These are phyloP conservation scores for Pleurotus salmoneostramineus DNA, from an alignment of 768 basidiomycete genomes.

Conservation along the genomic window DNA sequence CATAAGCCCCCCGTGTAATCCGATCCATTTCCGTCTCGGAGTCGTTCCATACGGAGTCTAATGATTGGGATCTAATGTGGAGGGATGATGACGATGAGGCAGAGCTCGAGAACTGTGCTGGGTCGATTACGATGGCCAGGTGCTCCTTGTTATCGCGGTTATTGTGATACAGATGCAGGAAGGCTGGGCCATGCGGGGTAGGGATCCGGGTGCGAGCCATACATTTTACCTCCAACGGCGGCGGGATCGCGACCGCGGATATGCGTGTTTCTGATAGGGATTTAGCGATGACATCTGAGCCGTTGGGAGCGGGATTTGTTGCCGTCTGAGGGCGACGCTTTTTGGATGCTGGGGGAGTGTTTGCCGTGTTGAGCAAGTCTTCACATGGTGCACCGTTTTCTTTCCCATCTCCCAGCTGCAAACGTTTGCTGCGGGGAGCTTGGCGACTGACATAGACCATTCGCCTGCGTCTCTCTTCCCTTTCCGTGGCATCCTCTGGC, in stretches of 20 bases:
- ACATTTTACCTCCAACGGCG: conserved; percentile 73
- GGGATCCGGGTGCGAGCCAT: conserved; percentile 98
- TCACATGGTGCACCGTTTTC: conserved; percentile 45
- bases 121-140: conserved; percentile 90
- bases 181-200: conserved; percentile 89
- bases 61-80: conserved; percentile 72
- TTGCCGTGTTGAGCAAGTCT: conserved; percentile 32
- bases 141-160: conserved; percentile 92
- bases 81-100: conserved; percentile 35
- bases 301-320: conserved; percentile 9
- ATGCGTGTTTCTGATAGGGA: conserved; percentile 18
- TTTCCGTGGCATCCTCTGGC: conserved; percentile 31
- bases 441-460: conserved; percentile 71
- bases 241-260: conserved; percentile 16
- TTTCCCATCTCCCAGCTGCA: conserved; percentile 41
- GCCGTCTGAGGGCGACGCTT: conserved; percentile 35
- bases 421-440: conserved; percentile 63
- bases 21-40: conserved; percentile 92
- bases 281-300: conserved; percentile 14
- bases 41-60: conserved; percentile 83
- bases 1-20: conserved; percentile 89
- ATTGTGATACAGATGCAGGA: conserved; percentile 95
- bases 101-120: conserved; percentile 70
- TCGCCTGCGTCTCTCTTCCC: conserved; percentile 36
- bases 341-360: conserved; percentile 36